Base-by-base conservation (phyloP, 371 early-diverging fungal species). In the Mycotypha africana region DNA sequence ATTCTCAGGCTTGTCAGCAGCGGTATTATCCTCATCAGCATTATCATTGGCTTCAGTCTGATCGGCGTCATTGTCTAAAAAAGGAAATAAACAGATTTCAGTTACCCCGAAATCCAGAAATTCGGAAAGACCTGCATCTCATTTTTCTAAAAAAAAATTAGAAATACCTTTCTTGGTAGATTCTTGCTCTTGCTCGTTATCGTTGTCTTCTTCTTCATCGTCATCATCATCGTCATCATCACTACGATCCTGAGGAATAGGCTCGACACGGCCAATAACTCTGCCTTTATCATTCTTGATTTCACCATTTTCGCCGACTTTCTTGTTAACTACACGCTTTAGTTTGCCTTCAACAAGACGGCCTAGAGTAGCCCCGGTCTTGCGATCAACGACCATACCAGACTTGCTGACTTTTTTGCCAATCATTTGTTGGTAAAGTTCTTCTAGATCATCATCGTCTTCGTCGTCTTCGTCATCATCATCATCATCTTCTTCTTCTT, bases 371-470 rank as follows among this genome's bases (percentile, higher is more conserved):
- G 15, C 11, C 24, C 58, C 58, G 7, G 57, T 32, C 15, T 57
- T 51, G 22, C 45, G 51, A 23, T 57, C 45, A 36, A 51, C 34
- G 12, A 51, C 58, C 4, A 38, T 3, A 30, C 58, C 58, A 8
- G 33, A 17, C 16, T 57, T 47, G 24, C 48, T 57, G 14, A 57
- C 44, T 11, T 52, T 57, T 28, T 52, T 47, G 20, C 58, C 58
- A 12, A 51, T 17, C 28, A 54, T 26, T 12, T 38, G 22, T 21
- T 38, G 33, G 19, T 48, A 54, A 1, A 51, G 35, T 15, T 43
- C 44, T 39, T 57, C 48, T 10, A 30, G 26, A 3, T 51, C 38
- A 11, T 33, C 34, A 14, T 40, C 26, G 21, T 4, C 7, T 15
- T 37, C 37, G 7, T 37, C 37, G 19, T 37, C 21, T 19, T 12